phyloP scores from a whole-genome alignment of 2,329 filamentous ascomycete species.

The Aureobasidium sp. region DNA sequence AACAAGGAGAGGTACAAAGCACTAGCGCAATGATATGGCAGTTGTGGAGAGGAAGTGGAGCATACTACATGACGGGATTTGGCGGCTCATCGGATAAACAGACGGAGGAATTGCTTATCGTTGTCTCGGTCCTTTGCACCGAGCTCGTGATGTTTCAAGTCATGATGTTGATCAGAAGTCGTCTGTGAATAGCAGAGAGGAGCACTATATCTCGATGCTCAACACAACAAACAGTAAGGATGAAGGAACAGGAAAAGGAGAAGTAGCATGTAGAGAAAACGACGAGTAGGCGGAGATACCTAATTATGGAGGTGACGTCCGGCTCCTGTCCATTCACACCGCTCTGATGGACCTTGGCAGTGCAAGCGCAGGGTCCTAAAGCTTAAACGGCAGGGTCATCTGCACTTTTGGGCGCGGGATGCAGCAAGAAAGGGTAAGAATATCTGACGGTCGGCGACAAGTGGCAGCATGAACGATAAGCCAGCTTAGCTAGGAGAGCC shows the following conservation, averaged over 20 bases:
- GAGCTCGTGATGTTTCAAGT: neutral
- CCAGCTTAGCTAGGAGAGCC: neutral
- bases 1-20: neutral
- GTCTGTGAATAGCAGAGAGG: neutral
- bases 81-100: constrained; percentile 9
- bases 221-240: no score
- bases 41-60: constrained; percentile 7
- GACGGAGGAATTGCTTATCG: constrained; percentile 2
- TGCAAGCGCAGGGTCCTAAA: constrained; percentile 8
- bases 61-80: neutral
- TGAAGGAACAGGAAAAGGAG: neutral
- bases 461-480: constrained; percentile 1
- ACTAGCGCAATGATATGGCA: constrained; percentile 3
- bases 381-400: constrained; percentile 3
- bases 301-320: neutral
- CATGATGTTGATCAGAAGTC: neutral
- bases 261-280: neutral
- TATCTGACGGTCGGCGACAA: neutral
- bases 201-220: neutral
- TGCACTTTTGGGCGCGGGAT: neutral
- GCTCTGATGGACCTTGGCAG: neutral
- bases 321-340: constrained; percentile 2
- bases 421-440: neutral
- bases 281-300: neutral
- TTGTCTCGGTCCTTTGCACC: neutral